These are phyloP conservation scores for Xylaria longipes DNA, from an alignment of 495 filamentous ascomycete genomes.

Conservation along the genomic window DNA sequence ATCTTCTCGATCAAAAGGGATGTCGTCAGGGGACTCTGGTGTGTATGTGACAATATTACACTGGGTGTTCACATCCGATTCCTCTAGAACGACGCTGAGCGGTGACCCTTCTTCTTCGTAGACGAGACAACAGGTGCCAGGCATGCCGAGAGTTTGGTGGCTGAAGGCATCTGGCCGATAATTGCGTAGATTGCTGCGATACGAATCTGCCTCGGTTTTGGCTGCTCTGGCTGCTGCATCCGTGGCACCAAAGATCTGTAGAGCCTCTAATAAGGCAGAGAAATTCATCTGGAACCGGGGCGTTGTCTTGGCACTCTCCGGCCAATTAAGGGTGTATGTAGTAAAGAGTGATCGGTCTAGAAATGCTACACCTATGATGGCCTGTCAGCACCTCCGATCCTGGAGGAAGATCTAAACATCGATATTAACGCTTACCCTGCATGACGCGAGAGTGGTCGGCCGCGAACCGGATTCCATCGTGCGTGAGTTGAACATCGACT, in stretches of 20 bases:
- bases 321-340: constrained; percentile 67
- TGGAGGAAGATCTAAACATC: not conserved
- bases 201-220: constrained; percentile 58
- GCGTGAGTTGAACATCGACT: constrained; percentile 82
- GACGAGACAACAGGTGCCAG: constrained; percentile 79
- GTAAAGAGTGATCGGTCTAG: constrained; percentile 87
- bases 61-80: constrained; percentile 84
- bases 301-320: constrained; percentile 47
- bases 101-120: constrained; percentile 76
- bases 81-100: constrained; percentile 80
- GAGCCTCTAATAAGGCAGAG: constrained; percentile 85
- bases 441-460: constrained; percentile 84
- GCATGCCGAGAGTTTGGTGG: constrained; percentile 74
- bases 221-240: constrained; percentile 64
- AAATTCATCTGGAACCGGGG: constrained; percentile 82
- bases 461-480: constrained; percentile 83
- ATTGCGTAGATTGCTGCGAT: constrained; percentile 60
- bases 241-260: constrained; percentile 88
- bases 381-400: constrained; percentile 16
- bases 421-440: constrained; percentile 63
- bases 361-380: constrained; percentile 73
- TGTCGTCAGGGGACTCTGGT: constrained; percentile 69
- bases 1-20: constrained; percentile 80
- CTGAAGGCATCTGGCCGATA: constrained; percentile 73
- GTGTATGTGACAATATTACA: constrained; percentile 94